Base-by-base conservation (phyloP, 805 yeast genomes). In the Blastobotrys peoriensis region DNA sequence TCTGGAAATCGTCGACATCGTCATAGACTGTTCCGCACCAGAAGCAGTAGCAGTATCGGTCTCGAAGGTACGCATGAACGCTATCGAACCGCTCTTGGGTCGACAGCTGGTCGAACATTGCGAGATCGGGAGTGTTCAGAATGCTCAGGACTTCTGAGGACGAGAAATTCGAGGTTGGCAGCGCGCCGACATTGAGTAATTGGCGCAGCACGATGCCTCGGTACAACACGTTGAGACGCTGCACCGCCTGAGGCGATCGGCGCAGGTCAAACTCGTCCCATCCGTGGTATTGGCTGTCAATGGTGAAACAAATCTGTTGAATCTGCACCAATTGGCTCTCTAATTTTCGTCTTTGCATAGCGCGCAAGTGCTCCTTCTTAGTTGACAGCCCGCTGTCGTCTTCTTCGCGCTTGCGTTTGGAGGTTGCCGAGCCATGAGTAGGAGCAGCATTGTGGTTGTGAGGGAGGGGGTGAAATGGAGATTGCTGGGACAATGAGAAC, bases 11-110 rank as follows among this genome's bases (percentile, higher is more conserved):
- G 1, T 53, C 49, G 40, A 59, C 62, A 45, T 59, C 61, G 1
- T 57, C 56, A 51, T 62, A 77, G 27, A 50, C 49, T 2, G 57
- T 54, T 1, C 80, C 81, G 57, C 83, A 77, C 58, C 65, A 77
- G 53, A 61, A 71, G 52, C 83, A 77, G 52, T 70, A 78, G 45
- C 57, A 49, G 44, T 67, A 66, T 9, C 58, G 61, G 1, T 63
- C 50, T 27, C 80, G 58, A 20, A 75, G 54, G 47, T 68, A 71
- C 3, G 54, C 51, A 23, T 71, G 57, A 5, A 75, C 52, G n/a
- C 59, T 54, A 27, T 46, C 53, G 16, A 71, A 46, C 36, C 58
- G 60, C 22, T 66, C 67, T 2, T 57, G 40, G 5, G 17, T 30
- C 56, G 52, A 38, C 38, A 63, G 48, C 4, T 55, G 55, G 9